Percentiles rank a stretch among this genome's conserved stretches.
These are phyloP conservation scores for Crithidia fasciculata DNA, from an alignment of 208 protist species.

Conservation along the genomic window DNA sequence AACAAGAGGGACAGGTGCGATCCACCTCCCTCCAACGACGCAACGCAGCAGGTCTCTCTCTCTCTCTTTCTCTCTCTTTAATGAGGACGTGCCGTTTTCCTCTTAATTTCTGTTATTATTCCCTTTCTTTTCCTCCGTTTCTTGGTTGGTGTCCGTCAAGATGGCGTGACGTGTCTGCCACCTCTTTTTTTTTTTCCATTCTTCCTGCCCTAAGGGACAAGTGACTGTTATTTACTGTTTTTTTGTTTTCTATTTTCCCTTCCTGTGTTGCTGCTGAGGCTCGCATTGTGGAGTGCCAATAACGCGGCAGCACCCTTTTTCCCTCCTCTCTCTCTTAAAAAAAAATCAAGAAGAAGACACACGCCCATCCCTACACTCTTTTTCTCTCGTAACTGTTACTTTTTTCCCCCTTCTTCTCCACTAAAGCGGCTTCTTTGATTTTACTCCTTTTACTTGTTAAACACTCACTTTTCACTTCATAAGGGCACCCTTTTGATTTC, in stretches of 20 bases:
- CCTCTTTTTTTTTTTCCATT: background rate
- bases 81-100: background rate
- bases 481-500: no score
- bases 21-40: no score
- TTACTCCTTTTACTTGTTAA: background rate
- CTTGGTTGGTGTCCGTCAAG: no score
- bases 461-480: no score
- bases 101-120: background rate
- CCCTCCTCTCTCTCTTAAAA: background rate
- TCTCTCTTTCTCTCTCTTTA: no score
- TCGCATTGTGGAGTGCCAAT: no score
- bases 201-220: background rate
- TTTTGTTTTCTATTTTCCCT: slow-evolving; percentile 3
- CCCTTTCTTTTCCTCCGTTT: background rate
- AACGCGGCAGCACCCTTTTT: background rate
- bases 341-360: background rate
- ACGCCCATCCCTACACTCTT: background rate
- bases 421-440: background rate
- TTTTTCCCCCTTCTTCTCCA: background rate
- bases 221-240: background rate
- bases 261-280: background rate
- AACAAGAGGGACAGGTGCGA: background rate
- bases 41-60: no score
- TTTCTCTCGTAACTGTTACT: background rate
- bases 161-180: no score